Evolutionary conservation across 352 stramenopile genomes (phyloP).

Genomic region (Globisporangium lucens): DNA sequence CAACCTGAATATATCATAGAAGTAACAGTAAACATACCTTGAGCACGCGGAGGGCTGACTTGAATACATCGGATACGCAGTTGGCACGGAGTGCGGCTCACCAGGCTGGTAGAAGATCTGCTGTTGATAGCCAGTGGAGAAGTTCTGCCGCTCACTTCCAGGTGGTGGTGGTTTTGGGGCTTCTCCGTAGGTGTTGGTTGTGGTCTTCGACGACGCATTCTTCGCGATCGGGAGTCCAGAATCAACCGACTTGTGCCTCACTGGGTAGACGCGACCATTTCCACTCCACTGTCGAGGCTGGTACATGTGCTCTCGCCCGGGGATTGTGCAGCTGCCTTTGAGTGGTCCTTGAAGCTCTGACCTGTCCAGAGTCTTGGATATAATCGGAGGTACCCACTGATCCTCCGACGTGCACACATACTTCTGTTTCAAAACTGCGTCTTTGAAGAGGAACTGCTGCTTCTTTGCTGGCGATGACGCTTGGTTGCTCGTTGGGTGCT

Average conservation of each 20-base stretch:
- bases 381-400: conserved; percentile 5
- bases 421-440: conserved; percentile 49
- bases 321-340: neutral
- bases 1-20: neutral
- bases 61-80: conserved; percentile 20
- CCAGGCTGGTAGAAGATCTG: conserved; percentile 6
- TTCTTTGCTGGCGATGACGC: conserved; percentile 5
- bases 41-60: conserved; percentile 15
- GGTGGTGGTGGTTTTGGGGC: neutral
- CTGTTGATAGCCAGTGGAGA: conserved; percentile 2
- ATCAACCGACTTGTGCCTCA: neutral
- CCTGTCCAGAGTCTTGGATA: neutral
- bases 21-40: neutral
- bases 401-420: neutral
- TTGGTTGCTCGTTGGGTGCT: neutral
- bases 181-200: neutral
- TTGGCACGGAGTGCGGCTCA: neutral
- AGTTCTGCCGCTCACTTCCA: neutral
- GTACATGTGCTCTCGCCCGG: neutral
- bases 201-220: neutral
- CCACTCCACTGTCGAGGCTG: conserved; percentile 1
- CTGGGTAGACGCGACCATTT: neutral
- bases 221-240: conserved; percentile 1
- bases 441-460: conserved; percentile 47
- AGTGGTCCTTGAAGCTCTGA: neutral